phyloP scores from a whole-genome alignment of 164 flowering plant species.

The Cinnamomum chago region DNA sequence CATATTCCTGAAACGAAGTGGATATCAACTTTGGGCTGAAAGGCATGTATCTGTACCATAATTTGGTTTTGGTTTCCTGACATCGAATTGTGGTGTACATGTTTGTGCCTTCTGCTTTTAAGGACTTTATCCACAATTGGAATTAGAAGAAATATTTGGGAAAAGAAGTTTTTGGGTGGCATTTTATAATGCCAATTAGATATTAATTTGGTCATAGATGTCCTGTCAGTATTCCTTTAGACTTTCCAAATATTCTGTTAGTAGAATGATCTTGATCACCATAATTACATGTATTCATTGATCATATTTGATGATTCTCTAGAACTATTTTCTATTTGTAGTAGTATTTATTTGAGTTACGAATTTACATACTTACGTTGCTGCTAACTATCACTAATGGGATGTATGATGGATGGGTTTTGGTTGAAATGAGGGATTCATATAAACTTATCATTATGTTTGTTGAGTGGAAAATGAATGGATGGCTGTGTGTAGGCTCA shows the following conservation, averaged over 20 bases:
- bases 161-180: too few relatives aligned
- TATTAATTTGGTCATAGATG: not conserved
- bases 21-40: too few relatives aligned
- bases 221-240: not conserved
- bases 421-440: constrained; percentile 2
- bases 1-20: too few relatives aligned
- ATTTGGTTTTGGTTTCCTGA: too few relatives aligned
- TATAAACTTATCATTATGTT: constrained; percentile 14
- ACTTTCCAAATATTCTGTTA: not conserved
- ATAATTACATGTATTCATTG: not conserved
- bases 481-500: constrained; percentile 98
- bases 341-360: not conserved
- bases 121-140: too few relatives aligned
- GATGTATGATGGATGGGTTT: constrained; percentile 9
- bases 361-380: not conserved
- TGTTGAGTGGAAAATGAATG: constrained; percentile 50
- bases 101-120: too few relatives aligned
- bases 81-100: too few relatives aligned
- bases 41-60: too few relatives aligned
- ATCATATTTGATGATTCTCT: not conserved
- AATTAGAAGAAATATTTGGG: too few relatives aligned
- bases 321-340: too few relatives aligned
- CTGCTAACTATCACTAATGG: not conserved
- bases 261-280: not conserved
- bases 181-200: too few relatives aligned